Evolutionary conservation across 73 alveolate genomes (phyloP).

Genomic region (Tetrahymena borealis): DNA sequence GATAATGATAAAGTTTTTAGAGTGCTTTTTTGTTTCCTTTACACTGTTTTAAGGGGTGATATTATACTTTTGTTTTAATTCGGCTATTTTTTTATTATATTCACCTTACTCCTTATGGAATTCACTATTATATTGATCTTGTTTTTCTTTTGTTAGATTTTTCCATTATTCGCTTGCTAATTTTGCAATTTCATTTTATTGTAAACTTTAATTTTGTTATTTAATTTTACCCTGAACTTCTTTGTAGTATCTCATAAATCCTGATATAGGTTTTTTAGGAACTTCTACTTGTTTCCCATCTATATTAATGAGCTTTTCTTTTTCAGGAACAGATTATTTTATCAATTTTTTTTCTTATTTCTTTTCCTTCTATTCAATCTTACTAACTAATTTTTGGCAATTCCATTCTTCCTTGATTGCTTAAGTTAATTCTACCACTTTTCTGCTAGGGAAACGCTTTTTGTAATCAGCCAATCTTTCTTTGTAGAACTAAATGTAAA

Average conservation of each 20-base stretch:
- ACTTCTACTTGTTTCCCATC: background rate
- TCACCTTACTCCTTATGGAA: background rate
- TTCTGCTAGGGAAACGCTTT: background rate
- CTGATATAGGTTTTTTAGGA: background rate
- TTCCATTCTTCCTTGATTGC: background rate
- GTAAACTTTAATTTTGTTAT: background rate
- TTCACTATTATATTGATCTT: background rate
- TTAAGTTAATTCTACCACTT: background rate
- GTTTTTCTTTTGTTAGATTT: background rate
- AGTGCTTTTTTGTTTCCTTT: background rate
- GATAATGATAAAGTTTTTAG: background rate
- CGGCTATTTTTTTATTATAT: background rate
- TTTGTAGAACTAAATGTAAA: background rate
- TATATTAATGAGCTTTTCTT: background rate
- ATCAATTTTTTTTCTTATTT: background rate
- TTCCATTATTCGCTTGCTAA: background rate
- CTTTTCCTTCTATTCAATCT: background rate
- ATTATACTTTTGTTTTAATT: background rate
- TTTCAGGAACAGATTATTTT: background rate
- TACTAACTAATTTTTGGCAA: background rate
- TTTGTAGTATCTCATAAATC: background rate
- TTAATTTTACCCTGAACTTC: background rate
- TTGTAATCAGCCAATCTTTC: background rate
- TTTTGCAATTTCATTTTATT: background rate
- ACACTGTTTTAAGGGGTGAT: background rate